A percentile compares a stretch with the other conserved stretches of the same genome.
phyloP scores from a whole-genome alignment of 2,329 filamentous ascomycete genomes.

The Grosmannia huntii region DNA sequence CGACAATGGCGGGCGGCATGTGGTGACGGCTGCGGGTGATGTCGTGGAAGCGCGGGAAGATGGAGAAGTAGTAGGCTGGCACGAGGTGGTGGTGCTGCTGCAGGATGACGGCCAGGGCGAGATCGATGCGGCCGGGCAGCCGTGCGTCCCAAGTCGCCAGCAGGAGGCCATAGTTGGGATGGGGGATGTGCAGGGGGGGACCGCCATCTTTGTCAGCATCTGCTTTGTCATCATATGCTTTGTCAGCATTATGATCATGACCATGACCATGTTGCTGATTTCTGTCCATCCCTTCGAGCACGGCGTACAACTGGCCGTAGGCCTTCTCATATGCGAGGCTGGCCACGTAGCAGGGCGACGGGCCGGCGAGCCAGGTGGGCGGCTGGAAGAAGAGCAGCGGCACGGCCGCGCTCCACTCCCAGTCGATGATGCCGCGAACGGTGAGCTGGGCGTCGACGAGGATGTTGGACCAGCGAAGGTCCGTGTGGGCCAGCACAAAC shows the following conservation, averaged over 20 bases:
- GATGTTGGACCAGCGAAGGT: constrained; percentile 15
- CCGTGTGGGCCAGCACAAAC: constrained; percentile 15
- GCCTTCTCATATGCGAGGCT: not conserved
- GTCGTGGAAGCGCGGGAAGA: not conserved
- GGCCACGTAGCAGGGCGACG: constrained; percentile 1
- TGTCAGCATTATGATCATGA: too few species aligned
- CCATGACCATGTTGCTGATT: too few species aligned
- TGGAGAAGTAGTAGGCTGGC: constrained; percentile 1
- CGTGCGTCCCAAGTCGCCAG: not conserved
- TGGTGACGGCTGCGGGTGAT: not conserved
- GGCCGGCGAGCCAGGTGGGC: constrained; percentile 11
- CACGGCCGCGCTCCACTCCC: constrained; percentile 14
- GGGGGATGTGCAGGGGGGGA: too few species aligned
- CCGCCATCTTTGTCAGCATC: not conserved
- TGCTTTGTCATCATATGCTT: not conserved
- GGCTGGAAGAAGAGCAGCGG: constrained; percentile 8
- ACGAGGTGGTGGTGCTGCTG: constrained; percentile 2
- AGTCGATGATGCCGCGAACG: constrained; percentile 17
- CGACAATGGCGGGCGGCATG: not conserved
- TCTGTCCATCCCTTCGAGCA: not conserved
- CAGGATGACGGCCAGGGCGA: constrained; percentile 1
- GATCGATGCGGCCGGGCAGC: not conserved
- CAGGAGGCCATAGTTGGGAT: not conserved
- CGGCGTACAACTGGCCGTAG: not conserved
- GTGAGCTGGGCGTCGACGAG: constrained; percentile 14